These are phyloP conservation scores for Plasmodium relictum DNA, from an alignment of 169 alveolate genomes.

Conservation along the genomic window DNA sequence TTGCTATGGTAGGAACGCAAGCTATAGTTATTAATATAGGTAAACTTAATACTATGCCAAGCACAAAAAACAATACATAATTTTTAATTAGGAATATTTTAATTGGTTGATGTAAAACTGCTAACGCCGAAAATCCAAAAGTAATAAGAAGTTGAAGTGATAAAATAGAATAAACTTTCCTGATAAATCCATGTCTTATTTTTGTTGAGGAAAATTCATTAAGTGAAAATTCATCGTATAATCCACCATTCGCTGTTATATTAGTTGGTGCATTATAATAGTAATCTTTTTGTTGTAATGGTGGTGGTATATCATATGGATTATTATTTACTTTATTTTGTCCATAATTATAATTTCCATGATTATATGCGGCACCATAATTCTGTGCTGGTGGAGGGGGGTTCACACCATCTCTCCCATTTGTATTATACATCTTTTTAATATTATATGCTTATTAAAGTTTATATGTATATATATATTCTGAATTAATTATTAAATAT, in stretches of 20 bases:
- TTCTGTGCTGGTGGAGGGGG: constrained; percentile 21
- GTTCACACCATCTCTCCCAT: constrained; percentile 14
- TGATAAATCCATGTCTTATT: constrained; percentile 89
- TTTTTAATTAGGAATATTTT: constrained; percentile 50
- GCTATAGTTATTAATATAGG: constrained; percentile 71
- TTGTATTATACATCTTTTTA: constrained; percentile 2
- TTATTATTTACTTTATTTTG: constrained; percentile 23
- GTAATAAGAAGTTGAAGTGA: constrained; percentile 85
- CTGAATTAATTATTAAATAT: constrained; percentile 3
- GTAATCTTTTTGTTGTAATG: constrained; percentile 25
- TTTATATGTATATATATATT: neutral
- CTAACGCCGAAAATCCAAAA: constrained; percentile 72
- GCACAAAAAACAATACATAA: constrained; percentile 63
- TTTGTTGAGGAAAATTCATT: constrained; percentile 81
- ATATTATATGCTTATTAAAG: neutral
- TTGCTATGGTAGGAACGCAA: constrained; percentile 74
- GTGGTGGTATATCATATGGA: neutral
- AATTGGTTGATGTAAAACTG: constrained; percentile 74
- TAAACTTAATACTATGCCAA: constrained; percentile 70
- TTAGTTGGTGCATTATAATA: constrained; percentile 35
- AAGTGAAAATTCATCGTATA: constrained; percentile 57
- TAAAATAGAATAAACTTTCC: constrained; percentile 88
- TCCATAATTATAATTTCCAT: constrained; percentile 25
- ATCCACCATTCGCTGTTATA: constrained; percentile 55
- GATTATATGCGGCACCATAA: constrained; percentile 67